Conservation (phyloP, 2,329 filamentous ascomycete genomes). For the Orbilia blumenaviensis region DNA sequence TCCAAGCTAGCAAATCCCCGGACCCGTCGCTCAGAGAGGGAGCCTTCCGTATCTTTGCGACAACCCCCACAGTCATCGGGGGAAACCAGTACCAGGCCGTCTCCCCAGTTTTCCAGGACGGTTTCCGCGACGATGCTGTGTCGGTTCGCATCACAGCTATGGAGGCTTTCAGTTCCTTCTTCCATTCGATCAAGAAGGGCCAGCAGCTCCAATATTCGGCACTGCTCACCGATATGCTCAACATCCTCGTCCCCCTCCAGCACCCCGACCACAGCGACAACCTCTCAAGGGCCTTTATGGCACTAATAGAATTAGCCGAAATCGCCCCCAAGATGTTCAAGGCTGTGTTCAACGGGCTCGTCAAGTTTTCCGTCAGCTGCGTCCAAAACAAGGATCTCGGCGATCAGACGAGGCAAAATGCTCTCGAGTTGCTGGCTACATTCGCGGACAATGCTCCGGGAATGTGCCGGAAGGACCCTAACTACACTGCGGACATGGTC, state of each 20-base stretch:
- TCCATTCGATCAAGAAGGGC: slow-evolving; percentile 88
- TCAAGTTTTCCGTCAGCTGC: slow-evolving; percentile 90
- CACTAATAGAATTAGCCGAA: slow-evolving; percentile 93
- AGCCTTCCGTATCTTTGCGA: slow-evolving; percentile 93
- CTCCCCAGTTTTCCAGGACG: slow-evolving; percentile 83
- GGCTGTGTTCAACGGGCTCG: slow-evolving; percentile 87
- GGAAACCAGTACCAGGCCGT: slow-evolving; percentile 94
- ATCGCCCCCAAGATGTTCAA: slow-evolving; percentile 98
- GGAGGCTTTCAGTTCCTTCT: slow-evolving; percentile 96
- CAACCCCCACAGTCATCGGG: slow-evolving; percentile 94
- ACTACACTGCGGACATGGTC: slow-evolving; percentile 95
- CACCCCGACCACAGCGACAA: slow-evolving; percentile 89
- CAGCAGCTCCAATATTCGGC: slow-evolving; percentile 85
- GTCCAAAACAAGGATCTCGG: slow-evolving; percentile 95
- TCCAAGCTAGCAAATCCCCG: slow-evolving; percentile 86
- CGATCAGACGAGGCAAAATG: slow-evolving; percentile 90
- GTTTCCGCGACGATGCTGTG: slow-evolving; percentile 83
- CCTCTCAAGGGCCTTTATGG: slow-evolving; percentile 85
- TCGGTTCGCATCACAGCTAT: slow-evolving; percentile 91
- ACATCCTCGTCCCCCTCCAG: slow-evolving; percentile 92
- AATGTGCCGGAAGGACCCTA: slow-evolving; percentile 93
- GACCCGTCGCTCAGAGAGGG: slow-evolving; percentile 87
- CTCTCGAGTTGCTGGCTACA: slow-evolving; percentile 94
- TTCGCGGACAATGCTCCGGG: slow-evolving; percentile 94
- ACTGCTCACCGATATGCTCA: slow-evolving; percentile 88